Evolutionary conservation across 371 early-diverging fungal species (phyloP), one percentile per base, ranked within the genome.

Genomic region (Parasitella parasitica): DNA sequence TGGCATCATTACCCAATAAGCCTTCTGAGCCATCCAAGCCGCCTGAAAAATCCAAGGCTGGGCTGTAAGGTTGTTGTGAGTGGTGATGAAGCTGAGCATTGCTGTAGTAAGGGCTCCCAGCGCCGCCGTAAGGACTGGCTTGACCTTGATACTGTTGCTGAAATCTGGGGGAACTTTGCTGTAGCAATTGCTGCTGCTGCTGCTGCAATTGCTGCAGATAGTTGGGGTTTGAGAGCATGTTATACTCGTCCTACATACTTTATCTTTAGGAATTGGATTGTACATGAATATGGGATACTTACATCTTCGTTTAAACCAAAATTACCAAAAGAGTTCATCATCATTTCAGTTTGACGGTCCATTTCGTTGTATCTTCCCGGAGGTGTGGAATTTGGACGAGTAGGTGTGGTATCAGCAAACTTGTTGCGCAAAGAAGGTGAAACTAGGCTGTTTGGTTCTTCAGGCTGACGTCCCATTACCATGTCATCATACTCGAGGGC

Each of bases 301-400:
- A 74, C 74, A 46, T 75, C 66, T 51, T 77, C 81, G 49, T 69
- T 70, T 24, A 81, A 57, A 13, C 71, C 70, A 49, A 76, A 66
- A 7, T 57, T 55, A 36, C 70, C 66, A 63, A 81, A 67, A 20
- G 69, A 67, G 15, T 69, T 69, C 67, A 73, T 67, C 61, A 72
- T 55, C 26, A 64, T 28, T 39, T 70, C 71, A 8, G 68, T 49
- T 37, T 73, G 70, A 51, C 64, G 66, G 37, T 73, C 73, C 41
- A 64, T 41, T 12, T 67, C 67, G 27, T 61, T 66, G 50, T 66
- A 65, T 54, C 69, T 67, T 6, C 71, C 70, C 12, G 83, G 80
- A 35, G 83, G 80, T 0, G 83, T 80, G 4, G 80, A 80, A 36
- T 78, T 82, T 2, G 83, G 61, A 20, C 83, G 76, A 16, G 71